A percentile compares a stretch with the other conserved stretches of the same genome.
Evolutionary conservation across 345 rosid species (phyloP).

Genomic region (Pistacia vera): DNA sequence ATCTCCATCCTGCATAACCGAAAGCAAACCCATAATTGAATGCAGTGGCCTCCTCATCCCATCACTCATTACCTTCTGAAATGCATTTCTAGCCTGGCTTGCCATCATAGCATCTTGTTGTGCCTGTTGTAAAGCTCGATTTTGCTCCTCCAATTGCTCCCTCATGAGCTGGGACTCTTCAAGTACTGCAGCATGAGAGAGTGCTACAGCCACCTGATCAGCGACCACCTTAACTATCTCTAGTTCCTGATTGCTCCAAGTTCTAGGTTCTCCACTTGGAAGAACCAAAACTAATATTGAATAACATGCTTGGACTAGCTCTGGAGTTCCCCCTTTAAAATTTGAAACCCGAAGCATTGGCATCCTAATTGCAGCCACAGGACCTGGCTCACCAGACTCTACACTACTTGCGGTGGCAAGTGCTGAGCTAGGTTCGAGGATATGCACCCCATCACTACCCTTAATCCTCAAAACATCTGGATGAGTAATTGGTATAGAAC

Average conservation of each 20-base stretch:
- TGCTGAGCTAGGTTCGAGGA: conserved; percentile 55
- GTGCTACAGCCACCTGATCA: conserved; percentile 95
- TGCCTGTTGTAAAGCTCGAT: conserved; percentile 75
- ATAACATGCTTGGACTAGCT: conserved; percentile 63
- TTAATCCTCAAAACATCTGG: conserved; percentile 66
- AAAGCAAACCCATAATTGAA: conserved; percentile 73
- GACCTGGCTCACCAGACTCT: conserved; percentile 56
- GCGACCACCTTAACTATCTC: conserved; percentile 97
- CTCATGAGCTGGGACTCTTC: conserved; percentile 97
- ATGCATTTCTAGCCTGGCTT: conserved; percentile 73
- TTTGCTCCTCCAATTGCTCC: conserved; percentile 84
- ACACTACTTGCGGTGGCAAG: conserved; percentile 70
- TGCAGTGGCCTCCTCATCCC: conserved; percentile 97
- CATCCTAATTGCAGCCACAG: conserved; percentile 92
- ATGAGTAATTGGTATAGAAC: conserved; percentile 59
- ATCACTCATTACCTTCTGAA: conserved; percentile 90
- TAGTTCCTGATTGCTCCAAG: conserved; percentile 79
- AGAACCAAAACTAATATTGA: conserved; percentile 86
- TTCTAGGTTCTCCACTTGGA: conserved; percentile 61
- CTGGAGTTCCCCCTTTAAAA: conserved; percentile 93
- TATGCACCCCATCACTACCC: conserved; percentile 60
- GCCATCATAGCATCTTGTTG: conserved; percentile 81
- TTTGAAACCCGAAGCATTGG: conserved; percentile 89
- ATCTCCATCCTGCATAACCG: conserved; percentile 71
- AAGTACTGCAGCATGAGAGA: conserved; percentile 94